Evolutionary conservation across 2,329 filamentous ascomycete genomes (phyloP), one percentile per base, ranked within the genome.

Genomic region (Colletotrichum sp.): DNA sequence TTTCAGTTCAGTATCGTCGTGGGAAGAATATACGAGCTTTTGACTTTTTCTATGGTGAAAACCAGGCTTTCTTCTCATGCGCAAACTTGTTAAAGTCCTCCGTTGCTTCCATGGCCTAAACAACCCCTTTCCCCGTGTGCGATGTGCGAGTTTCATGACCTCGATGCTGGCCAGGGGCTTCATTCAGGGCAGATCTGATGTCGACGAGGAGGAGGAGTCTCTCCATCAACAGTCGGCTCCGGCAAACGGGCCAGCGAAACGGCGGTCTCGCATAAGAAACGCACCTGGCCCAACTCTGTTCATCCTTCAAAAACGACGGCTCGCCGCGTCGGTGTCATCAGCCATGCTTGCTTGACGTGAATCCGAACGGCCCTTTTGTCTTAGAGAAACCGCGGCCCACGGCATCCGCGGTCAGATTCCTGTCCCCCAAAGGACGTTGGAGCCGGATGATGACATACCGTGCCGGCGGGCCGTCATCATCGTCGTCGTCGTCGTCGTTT

Each of bases 11-110:
- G 52, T 49, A 21, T 65, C 59, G 67, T 34, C 49, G 26, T 52
- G 59, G 55, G 28, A 49, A 64, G 59, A 65, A 74, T 26, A 71
- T 32, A 71, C n/a, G 67, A 71, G 59, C 24, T 63, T 69, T 73
- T 60, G 16, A 59, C 21, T 57, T 60, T 49, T 16, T 12, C 7
- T 21, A 49, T 15, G 59, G 34, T 34, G 62, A 71, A 74, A 21
- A 26, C 26, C 32, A 39, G 12, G 49, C 21, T 32, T 59, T 12
- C 13, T 4, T 6, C 10, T 21, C 32, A 28, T 60, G 34, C 34
- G 34, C 9, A 26, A 13, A 62, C 18, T 49, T 30, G 44, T n/a
- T 21, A 24, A 12, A 49, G 8, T 39, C 64, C 9, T 36, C 63
- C 16, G 39, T 32, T 65, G 21, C 9, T 24, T 59, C 12, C 60